These are phyloP conservation scores for Aspergillus puulaauensis DNA, from an alignment of 2,329 filamentous ascomycete genomes.

Conservation along the genomic window DNA sequence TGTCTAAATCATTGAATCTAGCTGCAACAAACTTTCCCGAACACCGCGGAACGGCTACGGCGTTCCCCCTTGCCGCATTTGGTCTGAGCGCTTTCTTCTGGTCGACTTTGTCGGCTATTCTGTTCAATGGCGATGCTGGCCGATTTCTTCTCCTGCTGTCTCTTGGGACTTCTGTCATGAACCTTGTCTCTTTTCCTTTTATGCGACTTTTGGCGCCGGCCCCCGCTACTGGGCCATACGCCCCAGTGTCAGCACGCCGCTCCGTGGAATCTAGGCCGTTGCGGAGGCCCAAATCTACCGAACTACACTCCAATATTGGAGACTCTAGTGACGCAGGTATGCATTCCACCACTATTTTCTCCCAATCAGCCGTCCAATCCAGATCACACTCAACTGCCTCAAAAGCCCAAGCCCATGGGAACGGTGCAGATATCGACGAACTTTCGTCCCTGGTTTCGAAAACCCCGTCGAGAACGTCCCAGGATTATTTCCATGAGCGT, in stretches of 20 bases:
- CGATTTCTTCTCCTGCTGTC: slow-evolving; percentile 78
- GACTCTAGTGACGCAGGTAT: slow-evolving; percentile 37
- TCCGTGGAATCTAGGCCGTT: slow-evolving; percentile 32
- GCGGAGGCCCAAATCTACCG: slow-evolving; percentile 32
- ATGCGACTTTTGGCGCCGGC: slow-evolving; percentile 68
- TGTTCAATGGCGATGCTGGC: slow-evolving; percentile 81
- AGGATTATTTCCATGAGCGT: slow-evolving; percentile 44
- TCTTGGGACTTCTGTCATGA: slow-evolving; percentile 73
- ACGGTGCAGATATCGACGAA: slow-evolving; percentile 61
- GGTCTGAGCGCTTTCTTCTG: slow-evolving; percentile 97
- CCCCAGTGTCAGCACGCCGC: slow-evolving; percentile 35
- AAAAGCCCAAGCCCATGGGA: slow-evolving; percentile 21
- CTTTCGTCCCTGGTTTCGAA: slow-evolving; percentile 77
- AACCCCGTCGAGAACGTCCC: slow-evolving; percentile 53
- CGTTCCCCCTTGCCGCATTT: slow-evolving; percentile 88
- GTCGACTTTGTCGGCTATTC: slow-evolving; percentile 71
- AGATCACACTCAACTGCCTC: slow-evolving; percentile 33
- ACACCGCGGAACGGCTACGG: slow-evolving; percentile 88
- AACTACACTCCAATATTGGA: slow-evolving; percentile 24
- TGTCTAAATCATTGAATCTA: slow-evolving; percentile 31
- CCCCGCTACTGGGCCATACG: slow-evolving; percentile 53
- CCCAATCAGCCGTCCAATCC: slow-evolving; percentile 24
- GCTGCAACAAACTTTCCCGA: slow-evolving; percentile 90
- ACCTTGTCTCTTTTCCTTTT: slow-evolving; percentile 79
- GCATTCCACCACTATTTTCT: slow-evolving; percentile 33